Base-by-base conservation (phyloP, 768 basidiomycete genomes). In the Lactifluus subvellereus region DNA sequence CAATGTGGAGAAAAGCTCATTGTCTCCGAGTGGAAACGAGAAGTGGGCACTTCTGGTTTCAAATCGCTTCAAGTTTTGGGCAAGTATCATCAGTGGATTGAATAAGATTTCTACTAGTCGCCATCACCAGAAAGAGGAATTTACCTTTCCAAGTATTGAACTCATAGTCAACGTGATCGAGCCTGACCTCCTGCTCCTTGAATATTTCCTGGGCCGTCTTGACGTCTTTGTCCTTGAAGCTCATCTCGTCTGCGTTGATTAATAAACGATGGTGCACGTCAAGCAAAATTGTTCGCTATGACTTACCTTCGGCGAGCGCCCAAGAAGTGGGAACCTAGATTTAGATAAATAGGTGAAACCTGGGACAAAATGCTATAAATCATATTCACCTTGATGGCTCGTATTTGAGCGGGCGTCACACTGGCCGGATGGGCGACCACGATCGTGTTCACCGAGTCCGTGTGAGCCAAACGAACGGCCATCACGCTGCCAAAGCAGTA, bases 361-460 rank as follows among this genome's bases (percentile, higher is more conserved):
- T 60, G 22, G 49, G 32, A 37, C 11, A 43, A 22, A 43, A 53
- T 22, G 22, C 59, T 14, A 14, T n/a, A 53, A 16, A 7, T 6
- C 40, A 62, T 35, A 45, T 69, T 42, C 33, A 74, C 68, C 59
- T 72, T 72, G 61, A 78, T 78, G 6, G 71, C 74, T 54, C 74
- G 74, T 53, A 80, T 73, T 13, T 72, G 69, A 2, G 71, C 71
- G 1, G 67, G 47, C 9, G 67, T 72, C 56, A 74, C 54, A 43
- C 42, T 37, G 3, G 73, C 76, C 3, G 82, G 80, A 59, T 80
- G 80, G 49, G 74, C 72, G 38, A 82, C 70, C 35, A 78, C 74
- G 11, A 77, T 70, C 47, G 71, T 75, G 56, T 77, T 71, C 54
- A 80, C 71, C 14, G 71, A 45, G 33, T 74, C 72, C 6, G 70